Evolutionary conservation across 176 grass and related monocot genomes (phyloP).

Genomic region (Pharus latifolius): DNA sequence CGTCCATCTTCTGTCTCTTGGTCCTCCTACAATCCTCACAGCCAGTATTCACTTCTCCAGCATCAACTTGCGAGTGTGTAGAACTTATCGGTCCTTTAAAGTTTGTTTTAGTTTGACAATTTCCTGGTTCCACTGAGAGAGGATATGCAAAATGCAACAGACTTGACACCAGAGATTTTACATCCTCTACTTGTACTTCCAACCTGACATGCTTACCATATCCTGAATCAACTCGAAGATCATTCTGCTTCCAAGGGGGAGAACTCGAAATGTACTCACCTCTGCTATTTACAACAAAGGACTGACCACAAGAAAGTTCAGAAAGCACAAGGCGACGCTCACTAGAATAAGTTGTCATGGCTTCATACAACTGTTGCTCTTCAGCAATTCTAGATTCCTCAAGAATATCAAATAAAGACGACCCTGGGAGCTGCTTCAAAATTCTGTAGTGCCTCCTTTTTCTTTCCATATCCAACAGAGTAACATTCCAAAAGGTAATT

Average conservation of each 20-base stretch:
- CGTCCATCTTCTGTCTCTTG: conserved; percentile 70
- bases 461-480: conserved; percentile 59
- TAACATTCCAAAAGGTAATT: conserved; percentile 62
- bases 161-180: conserved; percentile 61
- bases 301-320: conserved; percentile 49
- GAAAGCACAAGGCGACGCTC: conserved; percentile 79
- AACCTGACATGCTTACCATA: conserved; percentile 38
- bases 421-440: conserved; percentile 81
- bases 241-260: conserved; percentile 31
- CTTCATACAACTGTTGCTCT: conserved; percentile 49
- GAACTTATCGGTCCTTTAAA: conserved; percentile 50
- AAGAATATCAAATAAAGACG: conserved; percentile 65
- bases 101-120: conserved; percentile 41
- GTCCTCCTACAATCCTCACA: conserved; percentile 82
- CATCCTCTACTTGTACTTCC: conserved; percentile 51
- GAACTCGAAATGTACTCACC: conserved; percentile 28
- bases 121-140: conserved; percentile 30
- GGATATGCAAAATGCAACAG: conserved; percentile 58
- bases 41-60: conserved; percentile 39
- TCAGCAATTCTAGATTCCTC: conserved; percentile 61
- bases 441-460: conserved; percentile 77
- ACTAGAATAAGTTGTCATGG: conserved; percentile 64
- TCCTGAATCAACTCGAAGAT: conserved; percentile 29
- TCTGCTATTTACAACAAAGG: conserved; percentile 29
- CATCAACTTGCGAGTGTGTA: conserved; percentile 53